phyloP scores from a whole-genome alignment of 2,329 filamentous ascomycete species.

The Fusarium sp. region DNA sequence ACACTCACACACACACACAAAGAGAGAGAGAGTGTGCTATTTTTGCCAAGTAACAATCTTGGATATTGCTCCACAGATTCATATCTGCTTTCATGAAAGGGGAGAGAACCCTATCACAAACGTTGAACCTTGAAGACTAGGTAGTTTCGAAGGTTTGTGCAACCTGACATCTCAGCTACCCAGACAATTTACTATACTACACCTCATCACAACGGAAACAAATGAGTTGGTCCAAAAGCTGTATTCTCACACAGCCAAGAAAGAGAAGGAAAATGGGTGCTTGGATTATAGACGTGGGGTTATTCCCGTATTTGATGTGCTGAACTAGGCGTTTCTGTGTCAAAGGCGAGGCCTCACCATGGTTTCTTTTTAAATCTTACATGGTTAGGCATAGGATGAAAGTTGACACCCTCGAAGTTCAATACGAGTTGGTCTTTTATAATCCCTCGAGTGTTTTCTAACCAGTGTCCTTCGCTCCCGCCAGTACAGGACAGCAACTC shows the following conservation, averaged over 20 bases:
- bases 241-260: no score
- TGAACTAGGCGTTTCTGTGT: not conserved
- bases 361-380: not conserved
- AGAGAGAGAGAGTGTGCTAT: not conserved
- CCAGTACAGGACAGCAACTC: not conserved
- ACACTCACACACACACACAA: no score
- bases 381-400: not conserved
- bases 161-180: not conserved
- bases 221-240: not conserved
- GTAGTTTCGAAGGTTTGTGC: not conserved
- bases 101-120: not conserved
- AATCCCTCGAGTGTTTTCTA: no score
- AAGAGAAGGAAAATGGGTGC: not conserved
- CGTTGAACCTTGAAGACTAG: not conserved
- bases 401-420: not conserved
- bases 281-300: not conserved
- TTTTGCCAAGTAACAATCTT: not conserved
- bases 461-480: not conserved
- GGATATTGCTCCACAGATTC: not conserved
- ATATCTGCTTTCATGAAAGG: not conserved
- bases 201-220: not conserved
- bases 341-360: not conserved
- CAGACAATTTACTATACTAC: not conserved
- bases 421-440: not conserved
- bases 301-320: constrained; percentile 5